Evolutionary conservation across 768 basidiomycete genomes (phyloP).

Genomic region (Trametes gibbosa): DNA sequence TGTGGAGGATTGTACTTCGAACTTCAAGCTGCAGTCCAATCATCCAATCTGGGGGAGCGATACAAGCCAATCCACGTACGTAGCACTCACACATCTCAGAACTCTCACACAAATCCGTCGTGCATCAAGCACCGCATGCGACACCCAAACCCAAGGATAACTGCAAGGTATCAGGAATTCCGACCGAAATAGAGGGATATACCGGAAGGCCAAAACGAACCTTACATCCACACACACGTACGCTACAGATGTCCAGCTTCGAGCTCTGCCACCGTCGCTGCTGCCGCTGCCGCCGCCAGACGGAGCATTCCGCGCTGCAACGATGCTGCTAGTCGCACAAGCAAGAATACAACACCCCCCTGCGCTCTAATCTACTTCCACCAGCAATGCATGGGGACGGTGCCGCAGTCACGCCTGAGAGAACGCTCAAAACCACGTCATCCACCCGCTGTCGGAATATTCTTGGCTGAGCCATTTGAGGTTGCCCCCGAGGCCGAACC

Average conservation of each 20-base stretch:
- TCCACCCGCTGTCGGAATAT: slow-evolving; percentile 28
- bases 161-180: no score
- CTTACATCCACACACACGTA: neutral
- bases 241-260: neutral
- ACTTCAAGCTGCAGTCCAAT: no score
- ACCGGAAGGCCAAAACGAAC: neutral
- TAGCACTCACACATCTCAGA: no score
- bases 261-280: no score
- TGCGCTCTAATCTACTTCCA: neutral
- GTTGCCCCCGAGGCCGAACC: slow-evolving; percentile 6
- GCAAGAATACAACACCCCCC: neutral
- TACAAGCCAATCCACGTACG: no score
- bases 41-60: no score
- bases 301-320: neutral
- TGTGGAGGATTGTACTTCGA: no score
- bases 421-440: slow-evolving; percentile 27
- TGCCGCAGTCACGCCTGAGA: neutral
- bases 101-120: no score
- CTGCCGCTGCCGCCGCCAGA: neutral
- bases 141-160: no score
- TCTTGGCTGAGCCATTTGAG: slow-evolving; percentile 21
- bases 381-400: no score
- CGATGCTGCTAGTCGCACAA: neutral
- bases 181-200: neutral
- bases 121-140: no score